These are phyloP conservation scores for Epichloe uncinata DNA, from an alignment of 2,329 filamentous ascomycete species.

Conservation along the genomic window DNA sequence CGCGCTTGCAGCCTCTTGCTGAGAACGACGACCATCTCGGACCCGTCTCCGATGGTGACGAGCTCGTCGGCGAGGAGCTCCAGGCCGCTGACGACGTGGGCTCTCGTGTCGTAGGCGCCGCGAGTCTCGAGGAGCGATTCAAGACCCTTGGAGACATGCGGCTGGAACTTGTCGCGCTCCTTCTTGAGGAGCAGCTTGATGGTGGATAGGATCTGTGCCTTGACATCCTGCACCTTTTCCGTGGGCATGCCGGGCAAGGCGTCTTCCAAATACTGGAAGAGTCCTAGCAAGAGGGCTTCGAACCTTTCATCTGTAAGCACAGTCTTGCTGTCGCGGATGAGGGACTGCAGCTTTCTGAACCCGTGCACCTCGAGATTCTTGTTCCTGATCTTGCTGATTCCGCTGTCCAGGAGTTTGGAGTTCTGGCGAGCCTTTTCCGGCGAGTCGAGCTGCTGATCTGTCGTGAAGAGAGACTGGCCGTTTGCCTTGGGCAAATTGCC, in stretches of 20 bases:
- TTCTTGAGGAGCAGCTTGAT: conserved; percentile 60
- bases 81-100: conserved; percentile 61
- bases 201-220: conserved; percentile 60
- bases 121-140: conserved; percentile 54
- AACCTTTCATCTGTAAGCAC: conserved; percentile 56
- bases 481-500: conserved; percentile 17
- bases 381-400: conserved; percentile 57
- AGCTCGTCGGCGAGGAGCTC: conserved; percentile 63
- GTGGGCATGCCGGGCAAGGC: conserved; percentile 38
- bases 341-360: conserved; percentile 63
- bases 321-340: conserved; percentile 53
- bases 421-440: conserved; percentile 43
- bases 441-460: conserved; percentile 13
- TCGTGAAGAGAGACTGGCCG: conserved; percentile 9
- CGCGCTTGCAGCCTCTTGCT: conserved; percentile 30
- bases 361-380: conserved; percentile 68
- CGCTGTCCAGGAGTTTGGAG: conserved; percentile 55
- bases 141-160: conserved; percentile 54
- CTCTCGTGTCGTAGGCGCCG: conserved; percentile 51
- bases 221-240: conserved; percentile 58
- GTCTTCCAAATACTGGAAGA: conserved; percentile 60
- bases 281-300: conserved; percentile 49
- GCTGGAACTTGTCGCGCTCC: conserved; percentile 50
- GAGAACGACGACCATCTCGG: conserved; percentile 45
- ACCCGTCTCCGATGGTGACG: conserved; percentile 48